Base-by-base conservation (phyloP, 2,329 filamentous ascomycete species). In the Gnomoniopsis smithogilvyi region DNA sequence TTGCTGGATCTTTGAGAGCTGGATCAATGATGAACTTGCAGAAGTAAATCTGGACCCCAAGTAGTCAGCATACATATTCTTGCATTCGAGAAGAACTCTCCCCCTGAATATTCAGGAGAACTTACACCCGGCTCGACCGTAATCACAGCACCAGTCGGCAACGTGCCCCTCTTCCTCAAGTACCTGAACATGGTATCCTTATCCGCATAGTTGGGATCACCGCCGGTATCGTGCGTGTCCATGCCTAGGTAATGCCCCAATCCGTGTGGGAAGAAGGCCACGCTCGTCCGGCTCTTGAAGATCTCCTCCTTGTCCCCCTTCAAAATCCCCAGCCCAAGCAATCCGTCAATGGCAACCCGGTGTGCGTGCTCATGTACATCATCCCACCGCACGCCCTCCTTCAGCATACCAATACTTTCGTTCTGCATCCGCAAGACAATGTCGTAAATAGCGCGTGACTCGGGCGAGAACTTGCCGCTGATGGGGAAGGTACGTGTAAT, bases 111-210 rank as follows among this genome's bases (percentile, higher is more conserved):
- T 6, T 6, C 36, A 41, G 36, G 10, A 19, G 21, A 56, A 79
- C 85, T 74, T 79, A 91, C 85, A 51, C 95, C 95, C 14, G 95
- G 95, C 78, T 99, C 95, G 43, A 98, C 94, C 0, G 95, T 99
- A 55, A 99, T 87, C 24, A 99, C 91, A 52, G 88, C 88, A 8
- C 90, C 89, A 0, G 86, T 88, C 0, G 92, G 91, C 51, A 97
- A 73, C 22, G 76, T 81, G 14, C 90, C 88, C 55, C 95, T 80
- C 43, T 96, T 87, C 48, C 95, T 82, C 61, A 99, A 77, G 70
- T 97, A 98, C 55, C 86, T 82, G 76, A 97, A 98, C 81, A 97
- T 85, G 38, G 84, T 78, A 71, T 99, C 93, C 61, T 82, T 78
- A 70, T 99, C 95, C 10, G 79, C 79, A 67, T 90, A 91, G 73